Percentiles rank a stretch among this genome's conserved stretches.
Conservation (phyloP, 768 basidiomycete genomes). For the Podaxis rugospora region DNA sequence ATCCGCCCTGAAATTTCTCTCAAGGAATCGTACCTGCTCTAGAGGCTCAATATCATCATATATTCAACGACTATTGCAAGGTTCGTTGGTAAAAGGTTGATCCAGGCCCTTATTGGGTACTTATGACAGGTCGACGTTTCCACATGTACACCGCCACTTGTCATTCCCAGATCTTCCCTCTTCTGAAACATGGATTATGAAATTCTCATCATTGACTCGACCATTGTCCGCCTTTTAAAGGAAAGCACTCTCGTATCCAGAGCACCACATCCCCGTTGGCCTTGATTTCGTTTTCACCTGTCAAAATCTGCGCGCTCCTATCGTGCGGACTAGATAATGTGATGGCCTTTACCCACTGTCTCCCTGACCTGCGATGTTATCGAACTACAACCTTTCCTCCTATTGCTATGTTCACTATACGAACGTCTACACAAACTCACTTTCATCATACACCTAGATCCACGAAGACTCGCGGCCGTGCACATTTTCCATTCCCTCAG, state of each 20-base stretch:
- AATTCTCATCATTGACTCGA: constrained; percentile 1
- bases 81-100: not conserved
- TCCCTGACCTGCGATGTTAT: too few relatives aligned
- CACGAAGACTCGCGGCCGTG: too few relatives aligned
- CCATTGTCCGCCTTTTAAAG: constrained; percentile 10
- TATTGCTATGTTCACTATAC: too few relatives aligned
- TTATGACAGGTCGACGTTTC: not conserved
- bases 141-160: constrained; percentile 2
- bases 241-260: not conserved
- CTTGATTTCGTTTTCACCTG: not conserved
- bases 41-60: not conserved
- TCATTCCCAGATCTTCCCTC: not conserved
- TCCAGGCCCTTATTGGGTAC: too few relatives aligned
- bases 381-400: too few relatives aligned
- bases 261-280: not conserved
- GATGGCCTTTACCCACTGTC: too few relatives aligned
- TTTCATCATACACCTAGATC: too few relatives aligned
- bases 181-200: not conserved
- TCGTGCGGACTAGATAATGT: too few relatives aligned
- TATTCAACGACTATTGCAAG: not conserved
- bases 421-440: too few relatives aligned
- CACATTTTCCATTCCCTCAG: too few relatives aligned
- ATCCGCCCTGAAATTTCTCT: not conserved
- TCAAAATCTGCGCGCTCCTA: not conserved
- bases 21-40: not conserved